A percentile compares a stretch with the other conserved stretches of the same genome.
Conservation (phyloP, 192 early-diverging fungal species). For the Coemansia sp. region DNA sequence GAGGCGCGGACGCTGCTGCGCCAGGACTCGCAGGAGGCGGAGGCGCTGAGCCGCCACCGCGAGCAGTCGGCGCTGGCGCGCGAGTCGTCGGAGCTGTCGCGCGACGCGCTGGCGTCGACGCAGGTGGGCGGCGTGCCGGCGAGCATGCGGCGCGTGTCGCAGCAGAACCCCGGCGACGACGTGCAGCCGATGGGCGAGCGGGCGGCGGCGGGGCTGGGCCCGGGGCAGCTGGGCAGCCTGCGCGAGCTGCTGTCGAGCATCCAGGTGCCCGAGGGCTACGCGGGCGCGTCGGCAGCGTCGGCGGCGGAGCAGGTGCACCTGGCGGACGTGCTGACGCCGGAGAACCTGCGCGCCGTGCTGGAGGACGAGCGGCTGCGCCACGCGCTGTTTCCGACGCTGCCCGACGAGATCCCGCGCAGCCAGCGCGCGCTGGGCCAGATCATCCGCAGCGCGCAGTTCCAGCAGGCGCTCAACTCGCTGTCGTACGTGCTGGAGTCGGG, state of each 20-base stretch:
- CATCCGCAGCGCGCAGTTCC: constrained; percentile 50
- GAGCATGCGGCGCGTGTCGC: constrained; percentile 14
- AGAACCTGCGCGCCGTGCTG: constrained; percentile 33
- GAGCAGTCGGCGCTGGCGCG: constrained; percentile 38
- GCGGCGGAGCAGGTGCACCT: constrained; percentile 6
- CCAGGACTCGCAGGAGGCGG: constrained; percentile 13
- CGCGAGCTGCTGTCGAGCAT: constrained; percentile 34
- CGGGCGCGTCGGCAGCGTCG: neutral
- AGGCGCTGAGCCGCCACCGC: constrained; percentile 28
- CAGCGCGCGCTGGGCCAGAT: constrained; percentile 23
- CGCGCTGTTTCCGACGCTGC: constrained; percentile 46
- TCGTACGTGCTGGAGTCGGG: constrained; percentile 44
- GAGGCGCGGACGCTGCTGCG: constrained; percentile 3
- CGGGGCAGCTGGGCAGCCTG: constrained; percentile 20
- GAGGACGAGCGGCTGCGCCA: constrained; percentile 22
- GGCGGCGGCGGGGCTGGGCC: constrained; percentile 3
- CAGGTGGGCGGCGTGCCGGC: constrained; percentile 39
- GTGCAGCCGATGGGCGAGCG: neutral
- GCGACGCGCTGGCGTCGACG: constrained; percentile 12
- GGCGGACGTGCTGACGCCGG: constrained; percentile 38
- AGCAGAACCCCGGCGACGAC: constrained; percentile 26
- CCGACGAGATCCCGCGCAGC: constrained; percentile 17
- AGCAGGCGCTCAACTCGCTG: constrained; percentile 43
- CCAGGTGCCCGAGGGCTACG: constrained; percentile 12
- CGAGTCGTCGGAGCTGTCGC: constrained; percentile 13